These are phyloP conservation scores for Phaeosphaeria sp. DNA, from an alignment of 2,329 filamentous ascomycete species.

Conservation along the genomic window DNA sequence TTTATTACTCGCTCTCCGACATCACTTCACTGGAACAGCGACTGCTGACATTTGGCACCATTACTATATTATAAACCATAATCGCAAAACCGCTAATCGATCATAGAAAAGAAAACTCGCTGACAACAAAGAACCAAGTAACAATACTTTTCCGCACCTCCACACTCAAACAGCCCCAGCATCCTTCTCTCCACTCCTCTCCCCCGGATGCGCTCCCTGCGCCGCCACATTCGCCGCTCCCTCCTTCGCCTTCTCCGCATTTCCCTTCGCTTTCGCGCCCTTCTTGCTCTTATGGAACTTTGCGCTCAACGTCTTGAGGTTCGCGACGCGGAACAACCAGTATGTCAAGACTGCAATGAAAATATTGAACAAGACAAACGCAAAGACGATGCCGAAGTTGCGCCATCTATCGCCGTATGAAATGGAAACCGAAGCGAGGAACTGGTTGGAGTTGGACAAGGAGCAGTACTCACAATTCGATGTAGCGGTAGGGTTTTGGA, in stretches of 20 bases:
- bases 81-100: background rate
- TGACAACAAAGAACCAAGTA: background rate
- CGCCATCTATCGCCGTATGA: constrained; percentile 65
- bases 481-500: constrained; percentile 55
- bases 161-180: constrained; percentile 4
- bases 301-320: constrained; percentile 20
- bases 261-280: constrained; percentile 20
- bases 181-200: constrained; percentile 24
- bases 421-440: constrained; percentile 52
- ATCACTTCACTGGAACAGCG: background rate
- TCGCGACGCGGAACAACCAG: constrained; percentile 51
- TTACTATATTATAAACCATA: background rate
- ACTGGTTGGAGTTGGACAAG: constrained; percentile 55
- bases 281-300: constrained; percentile 26
- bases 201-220: constrained; percentile 27
- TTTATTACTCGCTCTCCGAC: background rate
- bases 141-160: background rate
- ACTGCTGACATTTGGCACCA: too few relatives aligned
- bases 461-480: constrained; percentile 59
- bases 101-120: background rate
- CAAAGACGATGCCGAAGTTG: constrained; percentile 75
- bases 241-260: constrained; percentile 18
- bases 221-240: constrained; percentile 15
- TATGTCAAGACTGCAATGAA: constrained; percentile 66
- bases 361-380: constrained; percentile 70